These are phyloP conservation scores for Aureobasidium sp. DNA, from an alignment of 2,329 filamentous ascomycete genomes.

Conservation along the genomic window DNA sequence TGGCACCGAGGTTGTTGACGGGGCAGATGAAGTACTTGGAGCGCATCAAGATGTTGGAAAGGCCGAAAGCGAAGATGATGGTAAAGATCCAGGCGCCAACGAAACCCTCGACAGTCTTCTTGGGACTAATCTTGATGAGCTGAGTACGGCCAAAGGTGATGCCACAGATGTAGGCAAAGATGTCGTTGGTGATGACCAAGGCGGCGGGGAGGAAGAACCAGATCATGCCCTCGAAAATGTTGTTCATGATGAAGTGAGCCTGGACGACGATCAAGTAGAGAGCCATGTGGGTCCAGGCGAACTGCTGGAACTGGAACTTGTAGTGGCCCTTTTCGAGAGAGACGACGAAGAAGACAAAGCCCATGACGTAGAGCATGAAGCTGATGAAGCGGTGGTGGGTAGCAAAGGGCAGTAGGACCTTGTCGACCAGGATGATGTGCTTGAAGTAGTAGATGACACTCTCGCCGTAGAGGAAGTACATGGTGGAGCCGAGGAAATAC, in stretches of 20 bases:
- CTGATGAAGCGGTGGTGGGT: slow-evolving; percentile 98
- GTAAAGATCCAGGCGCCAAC: slow-evolving; percentile 96
- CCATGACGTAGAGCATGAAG: slow-evolving; percentile 96
- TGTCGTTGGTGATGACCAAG: slow-evolving; percentile 96
- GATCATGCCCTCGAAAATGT: slow-evolving; percentile 98
- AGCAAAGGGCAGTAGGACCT: slow-evolving; percentile 82
- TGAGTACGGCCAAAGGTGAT: slow-evolving; percentile 95
- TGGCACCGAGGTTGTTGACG: slow-evolving; percentile 91
- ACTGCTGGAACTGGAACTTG: slow-evolving; percentile 98
- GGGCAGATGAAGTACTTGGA: slow-evolving; percentile 99
- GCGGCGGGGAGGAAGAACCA: slow-evolving; percentile 98
- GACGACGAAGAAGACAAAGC: slow-evolving; percentile 96
- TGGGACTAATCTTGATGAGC: slow-evolving; percentile 94
- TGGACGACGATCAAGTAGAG: slow-evolving; percentile 96
- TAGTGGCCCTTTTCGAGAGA: slow-evolving; percentile 94
- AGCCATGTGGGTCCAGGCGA: slow-evolving; percentile 99
- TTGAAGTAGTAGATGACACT: slow-evolving; percentile 99
- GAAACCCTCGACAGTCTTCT: slow-evolving; percentile 98
- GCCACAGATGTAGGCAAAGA: slow-evolving; percentile 95
- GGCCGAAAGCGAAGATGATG: slow-evolving; percentile 70
- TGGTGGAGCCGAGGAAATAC: slow-evolving; percentile 98
- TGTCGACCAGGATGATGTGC: slow-evolving; percentile 92
- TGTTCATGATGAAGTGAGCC: slow-evolving; percentile 99
- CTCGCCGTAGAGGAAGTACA: slow-evolving; percentile 99
- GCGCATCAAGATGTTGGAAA: slow-evolving; percentile 78